phyloP scores from a whole-genome alignment of 495 filamentous ascomycete genomes.

The Hypoxylon lienhwacheense region DNA sequence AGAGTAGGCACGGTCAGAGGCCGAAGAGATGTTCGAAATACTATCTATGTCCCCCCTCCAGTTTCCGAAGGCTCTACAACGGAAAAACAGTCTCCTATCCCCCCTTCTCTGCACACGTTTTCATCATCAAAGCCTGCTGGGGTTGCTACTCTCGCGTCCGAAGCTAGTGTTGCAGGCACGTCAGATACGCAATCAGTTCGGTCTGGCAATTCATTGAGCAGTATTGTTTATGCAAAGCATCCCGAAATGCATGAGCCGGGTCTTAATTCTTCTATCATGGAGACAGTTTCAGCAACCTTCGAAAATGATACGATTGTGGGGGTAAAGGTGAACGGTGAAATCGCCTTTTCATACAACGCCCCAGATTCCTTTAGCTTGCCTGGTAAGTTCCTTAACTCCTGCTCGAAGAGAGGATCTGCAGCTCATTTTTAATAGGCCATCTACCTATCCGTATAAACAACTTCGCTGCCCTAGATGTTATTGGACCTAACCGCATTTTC shows the following conservation, averaged over 20 bases:
- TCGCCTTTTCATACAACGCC: slow-evolving; percentile 83
- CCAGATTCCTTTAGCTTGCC: slow-evolving; percentile 47
- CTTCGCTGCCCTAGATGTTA: slow-evolving; percentile 86
- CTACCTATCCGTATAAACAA: slow-evolving; percentile 85
- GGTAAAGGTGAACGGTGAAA: slow-evolving; percentile 81
- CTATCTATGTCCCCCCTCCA: slow-evolving; percentile 69
- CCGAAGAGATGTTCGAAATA: slow-evolving; percentile 87
- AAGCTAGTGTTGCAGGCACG: slow-evolving; percentile 51
- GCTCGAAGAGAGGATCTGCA: not conserved
- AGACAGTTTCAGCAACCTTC: slow-evolving; percentile 85
- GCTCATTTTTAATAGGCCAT: slow-evolving; percentile 42
- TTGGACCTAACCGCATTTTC: slow-evolving; percentile 92
- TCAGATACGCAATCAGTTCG: slow-evolving; percentile 93
- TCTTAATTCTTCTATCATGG: slow-evolving; percentile 86
- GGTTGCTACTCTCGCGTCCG: slow-evolving; percentile 50
- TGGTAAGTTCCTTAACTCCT: slow-evolving; percentile 34
- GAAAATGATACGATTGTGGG: slow-evolving; percentile 70
- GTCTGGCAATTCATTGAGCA: slow-evolving; percentile 79
- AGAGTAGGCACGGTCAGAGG: slow-evolving; percentile 81
- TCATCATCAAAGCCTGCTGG: slow-evolving; percentile 47
- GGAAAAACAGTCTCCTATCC: slow-evolving; percentile 43
- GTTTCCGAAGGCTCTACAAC: slow-evolving; percentile 44
- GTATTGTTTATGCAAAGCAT: slow-evolving; percentile 65
- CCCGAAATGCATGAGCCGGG: slow-evolving; percentile 81
- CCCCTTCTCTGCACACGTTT: slow-evolving; percentile 49